These are phyloP conservation scores for Microbotryum silenes-acaulis DNA, from an alignment of 1,284 basidiomycete genomes.

Conservation along the genomic window DNA sequence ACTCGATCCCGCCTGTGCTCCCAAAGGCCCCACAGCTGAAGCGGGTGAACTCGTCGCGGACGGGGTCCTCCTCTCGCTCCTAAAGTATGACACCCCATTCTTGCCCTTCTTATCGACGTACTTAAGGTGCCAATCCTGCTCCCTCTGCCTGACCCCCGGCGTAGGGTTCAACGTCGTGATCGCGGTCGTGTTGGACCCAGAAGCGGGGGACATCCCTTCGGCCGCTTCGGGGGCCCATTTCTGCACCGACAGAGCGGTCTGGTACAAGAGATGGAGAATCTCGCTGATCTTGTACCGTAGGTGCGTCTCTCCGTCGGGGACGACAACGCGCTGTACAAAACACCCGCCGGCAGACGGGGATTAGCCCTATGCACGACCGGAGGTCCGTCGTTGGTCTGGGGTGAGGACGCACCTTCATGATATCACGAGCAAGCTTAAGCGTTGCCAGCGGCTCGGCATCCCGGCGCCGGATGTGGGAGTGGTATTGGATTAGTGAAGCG, in stretches of 20 bases:
- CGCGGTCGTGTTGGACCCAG: constrained; percentile 19
- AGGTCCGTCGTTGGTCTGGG: no score
- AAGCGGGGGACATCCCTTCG: constrained; percentile 25
- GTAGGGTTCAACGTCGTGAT: constrained; percentile 31
- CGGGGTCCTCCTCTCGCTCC: constrained; percentile 15
- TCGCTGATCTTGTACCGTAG: constrained; percentile 64
- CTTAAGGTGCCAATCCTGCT: constrained; percentile 31
- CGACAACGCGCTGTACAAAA: constrained; percentile 31
- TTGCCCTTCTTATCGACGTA: constrained; percentile 19
- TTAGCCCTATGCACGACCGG: constrained; percentile 39
- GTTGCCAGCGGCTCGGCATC: constrained; percentile 65
- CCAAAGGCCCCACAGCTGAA: background rate
- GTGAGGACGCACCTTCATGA: constrained; percentile 51
- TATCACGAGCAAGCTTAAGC: constrained; percentile 70
- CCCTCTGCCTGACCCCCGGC: constrained; percentile 22
- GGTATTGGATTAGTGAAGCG: constrained; percentile 87
- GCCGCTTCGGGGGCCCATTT: constrained; percentile 32
- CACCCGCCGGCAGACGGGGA: constrained; percentile 13
- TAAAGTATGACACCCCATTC: constrained; percentile 7
- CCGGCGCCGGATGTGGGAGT: constrained; percentile 78
- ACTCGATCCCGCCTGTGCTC: background rate
- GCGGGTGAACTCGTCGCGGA: constrained; percentile 12
- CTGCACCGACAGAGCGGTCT: constrained; percentile 53
- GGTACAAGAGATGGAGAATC: constrained; percentile 83
- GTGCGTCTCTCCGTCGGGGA: constrained; percentile 37